Percentiles rank a stretch among this genome's conserved stretches.
Evolutionary conservation across 192 early-diverging fungal genomes (phyloP).

Genomic region (Coemansia sp.): DNA sequence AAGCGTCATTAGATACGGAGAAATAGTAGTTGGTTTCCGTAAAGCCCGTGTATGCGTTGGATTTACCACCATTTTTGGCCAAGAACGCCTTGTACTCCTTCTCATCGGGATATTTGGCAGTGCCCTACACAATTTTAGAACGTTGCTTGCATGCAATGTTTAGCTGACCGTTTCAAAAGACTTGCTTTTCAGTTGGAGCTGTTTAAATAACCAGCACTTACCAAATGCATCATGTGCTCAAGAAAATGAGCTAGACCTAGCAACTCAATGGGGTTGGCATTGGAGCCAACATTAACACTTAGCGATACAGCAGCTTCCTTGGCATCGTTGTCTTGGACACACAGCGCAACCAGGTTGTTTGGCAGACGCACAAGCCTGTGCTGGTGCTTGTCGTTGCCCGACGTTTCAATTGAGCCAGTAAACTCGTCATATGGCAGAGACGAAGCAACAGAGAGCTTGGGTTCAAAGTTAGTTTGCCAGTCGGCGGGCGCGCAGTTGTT

Average conservation of each 20-base stretch:
- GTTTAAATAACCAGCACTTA: not conserved
- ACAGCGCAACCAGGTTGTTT: slow-evolving; percentile 59
- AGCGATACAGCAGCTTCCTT: slow-evolving; percentile 56
- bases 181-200: too few species aligned
- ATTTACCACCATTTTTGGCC: slow-evolving; percentile 13
- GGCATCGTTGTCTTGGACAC: slow-evolving; percentile 57
- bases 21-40: slow-evolving; percentile 26
- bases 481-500: not conserved
- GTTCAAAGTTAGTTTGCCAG: slow-evolving; percentile 4
- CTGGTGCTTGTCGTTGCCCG: slow-evolving; percentile 56
- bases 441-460: not conserved
- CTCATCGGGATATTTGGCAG: slow-evolving; percentile 64
- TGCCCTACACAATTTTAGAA: slow-evolving; percentile 38
- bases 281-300: slow-evolving; percentile 60
- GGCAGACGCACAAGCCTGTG: slow-evolving; percentile 56
- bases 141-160: not conserved
- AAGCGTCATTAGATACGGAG: slow-evolving; percentile 26
- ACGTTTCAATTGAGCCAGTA: slow-evolving; percentile 33
- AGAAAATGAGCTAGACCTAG: slow-evolving; percentile 67
- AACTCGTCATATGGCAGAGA: slow-evolving; percentile 21
- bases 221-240: slow-evolving; percentile 67
- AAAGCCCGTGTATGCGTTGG: slow-evolving; percentile 26
- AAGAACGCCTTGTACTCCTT: slow-evolving; percentile 57
- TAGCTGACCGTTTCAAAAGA: not conserved
- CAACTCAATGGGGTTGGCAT: slow-evolving; percentile 56